Evolutionary conservation across 2,329 filamentous ascomycete genomes (phyloP), one percentile per base, ranked within the genome.

Genomic region (Ceratocystis alfenasii): DNA sequence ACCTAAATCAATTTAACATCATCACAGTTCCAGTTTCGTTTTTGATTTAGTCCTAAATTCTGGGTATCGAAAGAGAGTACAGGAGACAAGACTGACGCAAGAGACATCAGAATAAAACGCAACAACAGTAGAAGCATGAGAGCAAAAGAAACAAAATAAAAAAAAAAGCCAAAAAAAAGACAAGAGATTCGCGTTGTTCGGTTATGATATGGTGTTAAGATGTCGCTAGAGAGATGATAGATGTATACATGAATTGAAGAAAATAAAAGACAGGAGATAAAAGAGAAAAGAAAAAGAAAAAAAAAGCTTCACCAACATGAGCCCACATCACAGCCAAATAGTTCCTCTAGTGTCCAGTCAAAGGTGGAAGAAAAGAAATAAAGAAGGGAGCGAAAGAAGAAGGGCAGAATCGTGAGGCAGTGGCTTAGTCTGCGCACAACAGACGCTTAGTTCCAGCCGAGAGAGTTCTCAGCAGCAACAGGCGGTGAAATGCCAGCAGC

Each of bases 391-490:
- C 22, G 41, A 55, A 63, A n/a, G 25, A 5, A 63, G 15, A 48
- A 12, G 17, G n/a, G n/a, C 17, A 62, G 20, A 15, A 41, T 41
- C 36, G 3, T 15, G 36, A 8, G 36, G 3, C 36, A 15, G 12
- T 53, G 20, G 22, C 41, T 45, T 17, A 8, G 3, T 28, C 22
- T 36, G 33, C 20, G 17, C 33, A 45, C 28, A 30, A 17, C 57
- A 63, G 25, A 67, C 64, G 48, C 69, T 71, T 74, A 96, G 79
- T 95, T 95, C 92, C 92, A 96, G 72, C 92, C 92, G 70, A 96
- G 83, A 63, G 90, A 95, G 81, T 96, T 96, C 79, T 95, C 91
- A 2, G 91, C 88, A 75, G 92, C 92, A 69, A 96, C 88, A 2
- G 92, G 92, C 44, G 90, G 89, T 68, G 89, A 95, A 74, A 96